Conservation (phyloP, 768 basidiomycete genomes). For the Gymnopilus dilepis region DNA sequence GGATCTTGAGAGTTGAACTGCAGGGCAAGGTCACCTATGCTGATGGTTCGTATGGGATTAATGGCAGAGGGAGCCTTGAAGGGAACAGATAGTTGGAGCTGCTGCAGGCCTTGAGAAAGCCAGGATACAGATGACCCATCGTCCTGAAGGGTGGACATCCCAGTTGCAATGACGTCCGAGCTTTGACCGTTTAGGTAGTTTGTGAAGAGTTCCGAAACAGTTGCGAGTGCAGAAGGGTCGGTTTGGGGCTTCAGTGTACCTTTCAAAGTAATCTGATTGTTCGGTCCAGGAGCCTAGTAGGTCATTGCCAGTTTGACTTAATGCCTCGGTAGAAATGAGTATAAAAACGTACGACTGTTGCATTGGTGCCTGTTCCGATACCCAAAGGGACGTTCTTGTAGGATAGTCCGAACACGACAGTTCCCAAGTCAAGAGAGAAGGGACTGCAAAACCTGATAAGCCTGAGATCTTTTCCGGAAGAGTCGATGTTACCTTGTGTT, state of each 20-base stretch:
- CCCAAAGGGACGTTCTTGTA: conserved; percentile 66
- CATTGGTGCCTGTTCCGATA: conserved; percentile 55
- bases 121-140: conserved; percentile 66
- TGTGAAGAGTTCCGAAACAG: conserved; percentile 69
- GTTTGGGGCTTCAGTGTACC: conserved; percentile 64
- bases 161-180: conserved; percentile 63
- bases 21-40: conserved; percentile 63
- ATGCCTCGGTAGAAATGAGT: too few species aligned
- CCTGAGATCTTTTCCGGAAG: neutral
- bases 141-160: conserved; percentile 59
- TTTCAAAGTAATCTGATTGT: conserved; percentile 61
- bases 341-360: conserved; percentile 50
- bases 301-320: conserved; percentile 1
- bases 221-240: conserved; percentile 45
- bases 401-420: conserved; percentile 63
- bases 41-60: conserved; percentile 67
- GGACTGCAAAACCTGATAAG: conserved; percentile 45
- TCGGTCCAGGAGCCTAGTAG: conserved; percentile 48
- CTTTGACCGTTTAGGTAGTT: conserved; percentile 69
- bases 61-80: conserved; percentile 58
- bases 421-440: conserved; percentile 72
- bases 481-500: conserved; percentile 55
- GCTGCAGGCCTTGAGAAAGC: conserved; percentile 65
- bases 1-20: conserved; percentile 56
- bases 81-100: conserved; percentile 64